Percentiles rank a stretch among this genome's conserved stretches.
Evolutionary conservation across 129 eudicot species (phyloP).

Genomic region (Escallonia herrerae): DNA sequence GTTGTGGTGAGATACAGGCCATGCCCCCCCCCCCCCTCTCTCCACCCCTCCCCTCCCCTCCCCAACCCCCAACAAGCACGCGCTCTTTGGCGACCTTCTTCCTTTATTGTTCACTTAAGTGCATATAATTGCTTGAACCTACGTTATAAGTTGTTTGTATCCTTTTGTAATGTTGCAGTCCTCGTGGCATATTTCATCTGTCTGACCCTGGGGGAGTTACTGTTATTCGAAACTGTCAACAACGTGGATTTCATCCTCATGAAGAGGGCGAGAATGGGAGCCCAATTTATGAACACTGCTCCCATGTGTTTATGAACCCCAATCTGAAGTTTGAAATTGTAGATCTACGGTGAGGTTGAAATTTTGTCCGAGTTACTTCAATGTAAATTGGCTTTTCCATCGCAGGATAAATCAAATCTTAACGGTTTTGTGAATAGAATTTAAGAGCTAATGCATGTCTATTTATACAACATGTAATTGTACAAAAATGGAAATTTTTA

Average conservation of each 20-base stretch:
- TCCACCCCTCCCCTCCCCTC: no score
- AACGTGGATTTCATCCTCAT: conserved; percentile 97
- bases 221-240: conserved; percentile 75
- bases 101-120: no score
- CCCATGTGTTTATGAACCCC: conserved; percentile 87
- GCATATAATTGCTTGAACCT: neutral
- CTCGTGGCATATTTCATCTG: conserved; percentile 95
- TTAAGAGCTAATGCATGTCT: no score
- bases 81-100: no score
- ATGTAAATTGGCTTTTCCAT: no score
- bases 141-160: neutral
- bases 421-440: no score
- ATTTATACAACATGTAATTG: no score
- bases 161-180: conserved; percentile 36
- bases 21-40: no score
- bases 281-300: conserved; percentile 88
- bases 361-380: neutral
- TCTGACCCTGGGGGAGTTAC: conserved; percentile 93
- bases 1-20: no score
- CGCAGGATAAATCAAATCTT: no score
- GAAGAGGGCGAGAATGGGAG: conserved; percentile 95
- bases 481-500: no score
- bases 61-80: no score
- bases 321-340: conserved; percentile 67
- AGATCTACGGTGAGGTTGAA: conserved; percentile 66